Base-by-base conservation (phyloP, 2,329 filamentous ascomycete species). In the Cryphonectria nitschkei region DNA sequence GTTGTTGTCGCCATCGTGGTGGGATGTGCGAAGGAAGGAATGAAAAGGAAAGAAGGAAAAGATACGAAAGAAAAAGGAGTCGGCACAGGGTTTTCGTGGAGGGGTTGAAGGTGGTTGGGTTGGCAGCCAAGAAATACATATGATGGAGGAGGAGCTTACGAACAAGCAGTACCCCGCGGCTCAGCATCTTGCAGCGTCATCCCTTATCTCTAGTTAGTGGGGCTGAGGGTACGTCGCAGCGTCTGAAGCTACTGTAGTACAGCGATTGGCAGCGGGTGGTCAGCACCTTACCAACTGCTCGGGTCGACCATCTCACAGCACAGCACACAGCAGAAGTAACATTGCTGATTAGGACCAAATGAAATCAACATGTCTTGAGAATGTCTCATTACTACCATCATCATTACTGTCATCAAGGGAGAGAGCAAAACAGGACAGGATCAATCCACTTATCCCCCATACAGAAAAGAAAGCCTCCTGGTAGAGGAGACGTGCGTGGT, bases 141-240 rank as follows among this genome's bases (percentile, higher is more conserved):
- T 19, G 56, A 39, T 8, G 32, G 32, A 34, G 54, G 26, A 22
- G 41, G 43, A 32, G 46, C 39, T 37, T 66, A 29, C 26, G 32
- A 54, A 29, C 13, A 16, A 46, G 43, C 43, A 16, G 34, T 26
- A 32, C 66, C 66, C 69, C 66, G 61, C 69, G 26, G 52, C 65
- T 19, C 46, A 11, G 8, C 46, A 50, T 50, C 6, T 19, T 9
- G 22, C 46, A 50, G 46, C 66, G 69, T 71, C 69, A 71, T 68
- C 14, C 11, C 46, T 50, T 50, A 50, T 50, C 46, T 50, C 43
- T n/a, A 19, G 46, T 50, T n/a, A 50, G 46, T 50, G 46, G 46
- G 46, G 46, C 22, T 2, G 22, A n/a, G 46, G 19, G 22, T 22
- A 9, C n/a, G 46, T n/a, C 22, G 5, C 22, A 50, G 22, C 19